Evolutionary conservation across 2,329 filamentous ascomycete species (phyloP), one percentile per base, ranked within the genome.

Genomic region (Cladosporium sp.): DNA sequence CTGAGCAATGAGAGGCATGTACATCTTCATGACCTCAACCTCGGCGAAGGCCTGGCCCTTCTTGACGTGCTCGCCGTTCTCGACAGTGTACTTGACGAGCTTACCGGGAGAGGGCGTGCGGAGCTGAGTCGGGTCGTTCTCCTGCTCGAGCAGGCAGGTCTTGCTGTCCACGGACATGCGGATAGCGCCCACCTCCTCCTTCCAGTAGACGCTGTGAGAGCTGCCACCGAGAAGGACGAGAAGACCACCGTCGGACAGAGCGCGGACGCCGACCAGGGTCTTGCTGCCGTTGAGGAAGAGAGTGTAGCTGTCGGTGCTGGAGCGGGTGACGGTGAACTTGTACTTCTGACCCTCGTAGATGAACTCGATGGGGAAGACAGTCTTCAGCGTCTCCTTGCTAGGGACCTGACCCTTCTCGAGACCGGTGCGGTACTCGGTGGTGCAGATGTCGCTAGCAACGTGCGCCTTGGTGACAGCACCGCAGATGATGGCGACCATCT

Each of bases 1-100:
- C 68, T 91, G 86, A 2, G 93, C 88, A 56, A 98, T 81, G 52
- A 98, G 80, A 66, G 93, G 93, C 93, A 98, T 98, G 81, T 97
- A 97, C 93, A 98, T 98, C 81, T 98, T 98, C 93, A 98, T 98
- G 73, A 98, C 93, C 74, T 98, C 93, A 38, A 98, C 92, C 72
- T 98, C 93, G 52, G 93, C 93, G 67, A 90, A 98, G 33, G 92
- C 79, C 72, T 97, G 88, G 53, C 92, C 92, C 63, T 95, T 89
- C 71, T 83, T 86, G 72, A 98, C 84, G 70, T 98, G 93, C 62
- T 90, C 81, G 56, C 93, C 93, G 66, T 95, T 97, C 71, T 96
- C 93, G 2, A 98, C 88, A 1, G 89, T 87, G 73, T 93, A 98
- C 76, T 95, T 96, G 75, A 98, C 92, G 34, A 98, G 85, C 78